These are phyloP conservation scores for Sanghuangporus baumii DNA, from an alignment of 1,284 basidiomycete species.

Conservation along the genomic window DNA sequence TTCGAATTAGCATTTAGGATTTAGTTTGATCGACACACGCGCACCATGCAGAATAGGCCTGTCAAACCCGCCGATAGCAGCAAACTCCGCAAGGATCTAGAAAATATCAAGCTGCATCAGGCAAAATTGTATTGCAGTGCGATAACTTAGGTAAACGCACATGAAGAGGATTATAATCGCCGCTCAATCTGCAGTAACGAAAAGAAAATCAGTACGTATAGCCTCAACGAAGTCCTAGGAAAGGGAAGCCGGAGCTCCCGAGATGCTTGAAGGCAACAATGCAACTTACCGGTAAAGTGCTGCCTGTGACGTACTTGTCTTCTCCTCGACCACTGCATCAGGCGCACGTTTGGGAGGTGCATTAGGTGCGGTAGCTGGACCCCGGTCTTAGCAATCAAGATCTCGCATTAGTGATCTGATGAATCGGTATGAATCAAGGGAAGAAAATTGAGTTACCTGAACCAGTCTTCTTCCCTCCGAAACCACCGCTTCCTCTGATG, in stretches of 20 bases:
- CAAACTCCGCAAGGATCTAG: constrained; percentile 90
- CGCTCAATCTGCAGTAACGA: constrained; percentile 58
- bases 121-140: neutral
- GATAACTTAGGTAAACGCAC: constrained; percentile 35
- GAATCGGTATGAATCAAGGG: neutral
- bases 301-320: constrained; percentile 78
- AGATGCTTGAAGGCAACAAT: neutral
- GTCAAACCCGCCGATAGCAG: constrained; percentile 91
- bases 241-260: neutral
- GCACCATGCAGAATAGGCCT: constrained; percentile 78
- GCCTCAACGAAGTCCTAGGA: neutral
- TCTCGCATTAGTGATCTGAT: neutral
- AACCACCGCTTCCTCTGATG: constrained; percentile 91
- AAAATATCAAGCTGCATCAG: neutral
- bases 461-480: constrained; percentile 87
- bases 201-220: constrained; percentile 10
- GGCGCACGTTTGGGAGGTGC: constrained; percentile 77
- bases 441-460: constrained; percentile 44
- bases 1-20: neutral
- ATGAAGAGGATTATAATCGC: constrained; percentile 90
- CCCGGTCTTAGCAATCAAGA: constrained; percentile 61
- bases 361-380: constrained; percentile 84
- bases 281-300: constrained; percentile 76
- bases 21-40: constrained; percentile 1
- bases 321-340: constrained; percentile 83